Percentiles rank a stretch among this genome's conserved stretches.
Evolutionary conservation across 805 yeast genomes (phyloP).

Genomic region (Geotrichum ghanense): DNA sequence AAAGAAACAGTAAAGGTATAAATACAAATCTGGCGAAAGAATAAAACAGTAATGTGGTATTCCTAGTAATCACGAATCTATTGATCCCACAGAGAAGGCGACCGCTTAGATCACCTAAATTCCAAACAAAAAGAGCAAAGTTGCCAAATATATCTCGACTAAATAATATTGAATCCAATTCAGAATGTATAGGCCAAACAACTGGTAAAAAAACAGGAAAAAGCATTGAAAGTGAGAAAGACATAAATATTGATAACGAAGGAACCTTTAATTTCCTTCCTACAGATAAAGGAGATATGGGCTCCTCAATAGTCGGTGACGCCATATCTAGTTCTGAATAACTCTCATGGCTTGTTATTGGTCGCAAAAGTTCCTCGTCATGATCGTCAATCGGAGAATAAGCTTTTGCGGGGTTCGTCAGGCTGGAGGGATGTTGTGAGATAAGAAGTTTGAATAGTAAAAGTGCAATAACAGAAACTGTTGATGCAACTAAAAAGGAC

Average conservation of each 20-base stretch:
- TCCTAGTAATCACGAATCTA: conserved; percentile 32
- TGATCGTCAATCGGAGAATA: too few relatives aligned
- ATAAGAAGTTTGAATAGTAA: conserved; percentile 23
- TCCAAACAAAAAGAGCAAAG: conserved; percentile 75
- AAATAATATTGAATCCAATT: conserved; percentile 4
- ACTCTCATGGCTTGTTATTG: background rate
- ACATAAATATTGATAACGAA: conserved; percentile 57
- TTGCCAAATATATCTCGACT: conserved; percentile 47
- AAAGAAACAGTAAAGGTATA: conserved; percentile 61
- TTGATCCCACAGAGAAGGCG: conserved; percentile 45
- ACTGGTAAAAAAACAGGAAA: conserved; percentile 87
- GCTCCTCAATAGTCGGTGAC: background rate
- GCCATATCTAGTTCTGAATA: background rate
- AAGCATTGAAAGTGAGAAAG: conserved; percentile 63
- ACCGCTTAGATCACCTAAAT: conserved; percentile 76
- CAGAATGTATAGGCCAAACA: conserved; percentile 24
- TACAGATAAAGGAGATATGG: conserved; percentile 18
- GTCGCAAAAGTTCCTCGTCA: background rate
- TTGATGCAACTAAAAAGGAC: conserved; percentile 42
- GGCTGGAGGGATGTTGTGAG: conserved; percentile 3
- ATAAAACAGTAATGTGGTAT: conserved; percentile 38
- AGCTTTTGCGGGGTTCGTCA: conserved; percentile 4
- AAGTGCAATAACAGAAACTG: conserved; percentile 34
- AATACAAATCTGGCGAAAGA: conserved; percentile 43
- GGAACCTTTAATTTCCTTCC: conserved; percentile 54